Percentiles rank a stretch among this genome's conserved stretches.
phyloP scores from a whole-genome alignment of 2,329 filamentous ascomycete species.

The Fusarium sp. region DNA sequence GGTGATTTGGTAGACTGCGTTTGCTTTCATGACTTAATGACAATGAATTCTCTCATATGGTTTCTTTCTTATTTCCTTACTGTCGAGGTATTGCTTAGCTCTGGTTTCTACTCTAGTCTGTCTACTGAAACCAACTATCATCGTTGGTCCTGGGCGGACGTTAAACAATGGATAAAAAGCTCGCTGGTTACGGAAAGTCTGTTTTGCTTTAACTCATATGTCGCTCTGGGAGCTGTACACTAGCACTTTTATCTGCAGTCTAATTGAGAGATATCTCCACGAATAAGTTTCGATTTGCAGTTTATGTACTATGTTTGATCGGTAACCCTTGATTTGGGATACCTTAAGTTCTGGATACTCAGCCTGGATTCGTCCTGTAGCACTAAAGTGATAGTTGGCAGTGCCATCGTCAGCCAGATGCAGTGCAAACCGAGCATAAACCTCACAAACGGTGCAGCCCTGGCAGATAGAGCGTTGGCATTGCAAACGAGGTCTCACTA shows the following conservation, averaged over 20 bases:
- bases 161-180: slow-evolving; percentile 17
- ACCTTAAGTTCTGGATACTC: neutral
- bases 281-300: neutral
- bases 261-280: slow-evolving; percentile 12
- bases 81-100: slow-evolving; percentile 15
- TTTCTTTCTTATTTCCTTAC: slow-evolving; percentile 14
- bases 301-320: no score
- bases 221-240: slow-evolving; percentile 28
- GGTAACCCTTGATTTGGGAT: neutral
- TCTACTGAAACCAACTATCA: neutral
- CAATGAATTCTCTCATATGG: slow-evolving; percentile 32
- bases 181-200: neutral
- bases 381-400: neutral
- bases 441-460: neutral
- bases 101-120: slow-evolving; percentile 16
- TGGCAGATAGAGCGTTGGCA: neutral
- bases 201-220: slow-evolving; percentile 12
- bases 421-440: slow-evolving; percentile 2
- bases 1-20: slow-evolving; percentile 44
- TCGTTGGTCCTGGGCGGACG: neutral
- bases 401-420: slow-evolving; percentile 8
- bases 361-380: neutral
- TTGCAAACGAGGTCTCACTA: neutral
- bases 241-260: slow-evolving; percentile 11
- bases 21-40: slow-evolving; percentile 52